Base-by-base conservation (phyloP, 805 yeast genomes). In the Lipomyces orientalis region DNA sequence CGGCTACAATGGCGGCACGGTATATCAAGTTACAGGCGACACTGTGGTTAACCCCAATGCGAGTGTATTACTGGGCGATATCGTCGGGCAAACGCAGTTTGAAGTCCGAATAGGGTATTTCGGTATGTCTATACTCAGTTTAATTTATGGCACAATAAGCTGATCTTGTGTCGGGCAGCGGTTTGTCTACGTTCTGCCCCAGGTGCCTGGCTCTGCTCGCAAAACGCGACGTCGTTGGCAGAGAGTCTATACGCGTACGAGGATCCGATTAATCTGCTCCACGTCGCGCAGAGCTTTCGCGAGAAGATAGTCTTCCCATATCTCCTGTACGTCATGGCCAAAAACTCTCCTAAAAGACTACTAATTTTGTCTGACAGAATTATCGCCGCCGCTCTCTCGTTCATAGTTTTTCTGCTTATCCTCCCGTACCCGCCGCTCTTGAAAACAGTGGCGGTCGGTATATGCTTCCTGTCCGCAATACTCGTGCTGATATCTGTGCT, bases 101-200 rank as follows among this genome's bases (percentile, higher is more conserved):
- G 70, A 66, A 43, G 56, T 69, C 31, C 67, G 72, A 8, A 46
- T 69, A 9, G 72, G 72, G 10, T 69, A 66, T 49, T 69, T 69
- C 54, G 65, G 68, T 54, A 60, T 39, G 69, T 25, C 19, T 12
- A 46, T n/a, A 4, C n/a, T 56, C 31, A n/a, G 4, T 39, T 33
- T 34, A 35, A 14, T 31, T 49, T 1, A 31, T 43, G 35, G 46
- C 39, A 35, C 2, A 6, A n/a, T 43, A 5, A 31, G n/a, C 31
- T 31, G 55, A 31, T 52, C n/a, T 52, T 59, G 35, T 22, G 9
- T 22, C 14, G 14, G 12, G 9, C 34, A 65, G 67, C 55, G n/a
- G 19, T 66, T 12, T 69, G 70, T 43, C 49, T 61, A 39, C 34
- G 35, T 14, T 12, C 54, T 7, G 9, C 35, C 2, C 59, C 64